Percentiles rank a stretch among this genome's conserved stretches.
These are phyloP conservation scores for Aspergillus carlsbadensis DNA, from an alignment of 495 filamentous ascomycete species.

Conservation along the genomic window DNA sequence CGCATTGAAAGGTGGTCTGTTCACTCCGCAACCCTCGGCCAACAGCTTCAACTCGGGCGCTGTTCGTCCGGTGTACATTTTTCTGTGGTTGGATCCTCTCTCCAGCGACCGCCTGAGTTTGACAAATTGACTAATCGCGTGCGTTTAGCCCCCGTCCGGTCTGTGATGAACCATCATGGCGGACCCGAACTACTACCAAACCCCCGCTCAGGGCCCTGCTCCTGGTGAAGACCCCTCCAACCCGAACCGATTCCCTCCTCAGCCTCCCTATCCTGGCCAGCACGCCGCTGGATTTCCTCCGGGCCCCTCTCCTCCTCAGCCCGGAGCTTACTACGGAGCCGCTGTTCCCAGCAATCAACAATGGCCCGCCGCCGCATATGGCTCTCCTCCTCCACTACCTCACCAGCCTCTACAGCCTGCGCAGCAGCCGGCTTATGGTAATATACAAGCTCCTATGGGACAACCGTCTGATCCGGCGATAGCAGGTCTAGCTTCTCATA, in stretches of 20 bases:
- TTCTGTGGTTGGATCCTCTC: slow-evolving; percentile 11
- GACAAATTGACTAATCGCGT: slow-evolving; percentile 8
- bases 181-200: slow-evolving; percentile 75
- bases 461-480: slow-evolving; percentile 39
- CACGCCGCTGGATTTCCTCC: slow-evolving; percentile 39
- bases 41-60: background rate
- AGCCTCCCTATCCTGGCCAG: slow-evolving; percentile 48
- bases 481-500: slow-evolving; percentile 75
- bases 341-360: slow-evolving; percentile 37
- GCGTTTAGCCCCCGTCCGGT: slow-evolving; percentile 4
- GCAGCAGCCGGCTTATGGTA: slow-evolving; percentile 34
- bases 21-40: slow-evolving; percentile 8
- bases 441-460: slow-evolving; percentile 32
- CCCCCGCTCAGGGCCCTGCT: slow-evolving; percentile 53
- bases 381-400: slow-evolving; percentile 31
- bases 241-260: slow-evolving; percentile 55
- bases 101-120: slow-evolving; percentile 17
- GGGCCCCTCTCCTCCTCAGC: slow-evolving; percentile 61
- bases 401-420: slow-evolving; percentile 22
- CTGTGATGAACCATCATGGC: slow-evolving; percentile 53
- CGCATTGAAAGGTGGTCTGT: slow-evolving; percentile 38
- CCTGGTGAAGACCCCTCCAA: slow-evolving; percentile 66
- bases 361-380: slow-evolving; percentile 40
- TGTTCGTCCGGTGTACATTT: background rate
- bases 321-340: slow-evolving; percentile 47